Evolutionary conservation across 805 yeast genomes (phyloP), one percentile per base, ranked within the genome.

Genomic region (Suhomyces vadensis): DNA sequence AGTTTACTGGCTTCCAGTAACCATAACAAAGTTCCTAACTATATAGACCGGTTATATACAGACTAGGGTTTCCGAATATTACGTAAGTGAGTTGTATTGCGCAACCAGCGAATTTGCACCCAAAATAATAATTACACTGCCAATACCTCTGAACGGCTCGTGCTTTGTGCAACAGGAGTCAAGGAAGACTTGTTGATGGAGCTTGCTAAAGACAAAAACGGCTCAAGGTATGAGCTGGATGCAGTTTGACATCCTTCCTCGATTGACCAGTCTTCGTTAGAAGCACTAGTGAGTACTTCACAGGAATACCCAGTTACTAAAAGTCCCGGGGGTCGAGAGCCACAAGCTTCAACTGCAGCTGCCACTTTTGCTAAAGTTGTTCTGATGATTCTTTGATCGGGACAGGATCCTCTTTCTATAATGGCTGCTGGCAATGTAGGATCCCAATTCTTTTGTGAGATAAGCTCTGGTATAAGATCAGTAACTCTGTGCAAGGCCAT

Each of bases 261-360:
- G 2, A 78, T 71, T 1, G 50, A 42, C 83, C 83, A 78, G 26
- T 55, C 61, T 20, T 55, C 63, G 0, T 43, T 52, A 0, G 54
- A 42, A 3, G 55, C 33, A 23, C 54, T 49, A 23, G 56, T 55
- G 13, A 81, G 60, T 0, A 81, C 83, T 8, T 75, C 75, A 53
- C 97, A 91, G 0, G 92, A 84, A 49, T 76, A 72, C 0, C 98
- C 98, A 1, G 88, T 78, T 2, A 92, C 84, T 33, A 92, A 70
- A 42, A 92, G 69, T 0, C 98, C 98, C 0, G 98, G 98, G 0
- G 98, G 98, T 50, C 96, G 73, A 9, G 94, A 83, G 0, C 96
- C 97, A 35, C 81, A 77, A 22, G 78, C 78, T 49, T 84, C 84
- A 1, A 89, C 79, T 1, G 94, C 95, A 35, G 75, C 82, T 0